These are phyloP conservation scores for Grosmannia serpens DNA, from an alignment of 2,329 filamentous ascomycete species.

Conservation along the genomic window DNA sequence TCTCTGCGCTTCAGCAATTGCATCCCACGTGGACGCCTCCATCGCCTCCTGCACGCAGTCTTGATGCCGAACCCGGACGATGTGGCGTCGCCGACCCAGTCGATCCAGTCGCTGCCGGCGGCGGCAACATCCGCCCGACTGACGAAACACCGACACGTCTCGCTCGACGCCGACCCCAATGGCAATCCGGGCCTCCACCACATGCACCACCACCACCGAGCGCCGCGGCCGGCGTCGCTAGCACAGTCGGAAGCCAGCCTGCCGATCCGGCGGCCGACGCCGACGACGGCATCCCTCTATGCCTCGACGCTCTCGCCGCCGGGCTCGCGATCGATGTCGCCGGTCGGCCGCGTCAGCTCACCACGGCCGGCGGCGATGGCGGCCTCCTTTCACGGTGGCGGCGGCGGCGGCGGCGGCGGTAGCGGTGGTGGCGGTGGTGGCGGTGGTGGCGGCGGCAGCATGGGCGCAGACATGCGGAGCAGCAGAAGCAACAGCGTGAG, in stretches of 20 bases:
- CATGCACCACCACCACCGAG: neutral
- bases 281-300: conserved; percentile 50
- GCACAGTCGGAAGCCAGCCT: conserved; percentile 39
- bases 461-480: too few species aligned
- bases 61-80: conserved; percentile 59
- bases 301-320: conserved; percentile 57
- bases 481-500: neutral
- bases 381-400: neutral
- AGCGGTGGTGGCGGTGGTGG: too few species aligned
- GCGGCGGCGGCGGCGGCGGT: neutral
- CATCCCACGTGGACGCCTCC: neutral
- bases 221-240: conserved; percentile 22
- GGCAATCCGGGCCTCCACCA: conserved; percentile 23
- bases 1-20: too few species aligned
- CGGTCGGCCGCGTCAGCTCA: conserved; percentile 42
- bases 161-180: conserved; percentile 14
- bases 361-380: conserved; percentile 40
- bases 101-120: conserved; percentile 58
- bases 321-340: conserved; percentile 56
- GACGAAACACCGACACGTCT: conserved; percentile 31
- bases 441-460: neutral
- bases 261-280: conserved; percentile 40
- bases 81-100: conserved; percentile 52
- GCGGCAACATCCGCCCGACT: conserved; percentile 48
- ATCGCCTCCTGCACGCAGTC: conserved; percentile 5